Conservation (phyloP, 2,329 filamentous ascomycete genomes). For the Paramyrothecium roridum region DNA sequence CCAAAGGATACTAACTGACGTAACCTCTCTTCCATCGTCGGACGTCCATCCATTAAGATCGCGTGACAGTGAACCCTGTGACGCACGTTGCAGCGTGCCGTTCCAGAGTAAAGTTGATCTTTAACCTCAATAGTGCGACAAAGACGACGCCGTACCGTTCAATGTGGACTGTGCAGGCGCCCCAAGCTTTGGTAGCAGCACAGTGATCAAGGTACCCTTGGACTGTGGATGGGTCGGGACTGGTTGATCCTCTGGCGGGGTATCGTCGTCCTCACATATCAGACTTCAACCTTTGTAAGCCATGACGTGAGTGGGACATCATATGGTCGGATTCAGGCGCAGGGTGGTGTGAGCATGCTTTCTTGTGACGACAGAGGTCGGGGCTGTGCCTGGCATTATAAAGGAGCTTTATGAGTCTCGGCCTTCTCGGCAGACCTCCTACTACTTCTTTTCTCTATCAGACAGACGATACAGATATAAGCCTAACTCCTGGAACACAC, state of each 20-base stretch:
- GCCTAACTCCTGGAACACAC: too few species aligned
- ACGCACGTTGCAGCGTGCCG: background rate
- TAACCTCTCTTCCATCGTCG: background rate
- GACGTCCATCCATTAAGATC: background rate
- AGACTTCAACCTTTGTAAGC: background rate
- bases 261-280: background rate
- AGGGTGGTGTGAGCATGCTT: background rate
- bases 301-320: background rate
- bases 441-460: too few species aligned
- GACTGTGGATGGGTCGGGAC: background rate
- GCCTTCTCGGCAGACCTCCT: too few species aligned
- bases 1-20: background rate
- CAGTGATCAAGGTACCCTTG: background rate
- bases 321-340: background rate
- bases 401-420: too few species aligned
- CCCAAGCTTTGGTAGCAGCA: background rate
- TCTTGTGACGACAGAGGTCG: background rate
- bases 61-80: background rate
- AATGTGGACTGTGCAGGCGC: background rate
- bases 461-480: too few species aligned
- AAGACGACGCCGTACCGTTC: background rate
- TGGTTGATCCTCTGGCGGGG: background rate
- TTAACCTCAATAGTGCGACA: background rate
- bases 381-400: too few species aligned
- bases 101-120: background rate